Conservation (phyloP, 805 yeast genomes). For the Kodamaea kakaduensis region DNA sequence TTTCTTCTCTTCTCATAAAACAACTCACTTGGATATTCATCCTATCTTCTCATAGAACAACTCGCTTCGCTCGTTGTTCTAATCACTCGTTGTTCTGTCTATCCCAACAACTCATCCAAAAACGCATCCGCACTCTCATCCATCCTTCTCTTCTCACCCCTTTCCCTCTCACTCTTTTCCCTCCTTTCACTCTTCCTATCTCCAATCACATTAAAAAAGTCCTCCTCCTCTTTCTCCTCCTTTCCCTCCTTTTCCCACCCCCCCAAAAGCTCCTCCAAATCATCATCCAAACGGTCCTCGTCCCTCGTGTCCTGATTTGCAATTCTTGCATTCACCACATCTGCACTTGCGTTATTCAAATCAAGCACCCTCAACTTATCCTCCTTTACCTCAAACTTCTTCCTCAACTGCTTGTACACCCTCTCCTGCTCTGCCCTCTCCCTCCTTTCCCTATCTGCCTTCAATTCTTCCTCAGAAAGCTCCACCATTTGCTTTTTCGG, state of each 20-base stretch:
- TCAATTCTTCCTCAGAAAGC: slow-evolving; percentile 26
- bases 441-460: slow-evolving; percentile 22
- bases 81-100: not conserved
- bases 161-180: too few relatives aligned
- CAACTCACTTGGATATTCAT: too few relatives aligned
- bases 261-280: slow-evolving; percentile 7
- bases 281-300: slow-evolving; percentile 7
- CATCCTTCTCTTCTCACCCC: slow-evolving; percentile 2
- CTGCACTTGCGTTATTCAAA: slow-evolving; percentile 28
- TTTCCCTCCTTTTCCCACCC: not conserved
- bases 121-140: slow-evolving; percentile 8
- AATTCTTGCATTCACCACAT: slow-evolving; percentile 27
- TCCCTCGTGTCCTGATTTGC: slow-evolving; percentile 1
- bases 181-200: too few relatives aligned
- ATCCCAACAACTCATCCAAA: slow-evolving; percentile 18
- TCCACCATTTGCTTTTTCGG: slow-evolving; percentile 11
- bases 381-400: slow-evolving; percentile 19
- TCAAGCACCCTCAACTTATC: slow-evolving; percentile 25
- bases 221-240: not conserved
- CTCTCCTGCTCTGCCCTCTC: slow-evolving; percentile 23
- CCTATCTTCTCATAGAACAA: not conserved
- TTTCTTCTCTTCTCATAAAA: too few relatives aligned
- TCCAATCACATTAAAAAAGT: slow-evolving; percentile 1
- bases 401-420: slow-evolving; percentile 27
- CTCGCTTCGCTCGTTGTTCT: not conserved